Evolutionary conservation across 2,329 filamentous ascomycete species (phyloP).

Genomic region (Diaporthe sp.): DNA sequence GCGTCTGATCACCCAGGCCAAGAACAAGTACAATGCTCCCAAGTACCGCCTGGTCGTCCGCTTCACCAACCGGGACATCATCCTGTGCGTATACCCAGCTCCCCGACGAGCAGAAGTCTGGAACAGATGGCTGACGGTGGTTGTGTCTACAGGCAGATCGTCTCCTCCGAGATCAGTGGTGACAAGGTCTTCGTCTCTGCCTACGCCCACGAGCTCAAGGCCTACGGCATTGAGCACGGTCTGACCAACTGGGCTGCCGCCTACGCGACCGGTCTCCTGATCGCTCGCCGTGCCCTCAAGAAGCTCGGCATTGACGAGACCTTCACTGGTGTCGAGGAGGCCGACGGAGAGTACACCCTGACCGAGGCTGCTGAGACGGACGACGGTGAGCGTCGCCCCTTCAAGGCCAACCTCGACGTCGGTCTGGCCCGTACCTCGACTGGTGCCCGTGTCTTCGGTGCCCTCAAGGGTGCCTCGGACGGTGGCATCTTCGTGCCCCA

Average conservation of each 20-base stretch:
- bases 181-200: slow-evolving; percentile 96
- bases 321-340: slow-evolving; percentile 96
- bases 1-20: slow-evolving; percentile 99
- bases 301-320: slow-evolving; percentile 96
- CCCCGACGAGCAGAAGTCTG: neutral
- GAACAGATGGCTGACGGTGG: slow-evolving; percentile 20
- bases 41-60: slow-evolving; percentile 99
- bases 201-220: slow-evolving; percentile 97
- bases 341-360: slow-evolving; percentile 94
- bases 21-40: slow-evolving; percentile 99
- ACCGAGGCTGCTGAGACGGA: slow-evolving; percentile 94
- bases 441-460: slow-evolving; percentile 98
- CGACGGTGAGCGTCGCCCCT: slow-evolving; percentile 94
- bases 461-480: slow-evolving; percentile 99
- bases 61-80: slow-evolving; percentile 94
- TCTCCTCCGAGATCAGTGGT: slow-evolving; percentile 94
- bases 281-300: slow-evolving; percentile 95
- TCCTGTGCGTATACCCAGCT: slow-evolving; percentile 37
- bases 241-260: slow-evolving; percentile 99
- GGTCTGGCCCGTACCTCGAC: slow-evolving; percentile 97
- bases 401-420: slow-evolving; percentile 99
- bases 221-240: slow-evolving; percentile 98
- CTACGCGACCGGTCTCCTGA: slow-evolving; percentile 95
- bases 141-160: slow-evolving; percentile 90
- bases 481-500: slow-evolving; percentile 97